Conservation (phyloP, 2,329 filamentous ascomycete species). For the Cladophialophora exuberans region DNA sequence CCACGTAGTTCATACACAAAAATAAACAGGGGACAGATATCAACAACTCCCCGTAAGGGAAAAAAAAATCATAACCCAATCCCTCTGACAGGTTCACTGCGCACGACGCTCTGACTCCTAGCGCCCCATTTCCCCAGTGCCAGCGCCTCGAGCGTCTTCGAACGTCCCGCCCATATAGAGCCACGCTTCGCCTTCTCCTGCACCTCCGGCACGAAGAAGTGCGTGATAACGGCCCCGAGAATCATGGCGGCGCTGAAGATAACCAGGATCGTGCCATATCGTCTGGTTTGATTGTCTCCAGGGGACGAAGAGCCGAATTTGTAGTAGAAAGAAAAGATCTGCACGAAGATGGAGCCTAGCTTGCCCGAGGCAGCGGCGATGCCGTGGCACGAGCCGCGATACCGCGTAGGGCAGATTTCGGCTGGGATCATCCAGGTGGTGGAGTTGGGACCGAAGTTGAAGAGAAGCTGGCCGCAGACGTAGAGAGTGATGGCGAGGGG, state of each 20-base stretch:
- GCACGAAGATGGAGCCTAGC: conserved; percentile 52
- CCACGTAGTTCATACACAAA: too few species aligned
- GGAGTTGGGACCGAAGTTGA: conserved; percentile 52
- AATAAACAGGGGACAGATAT: too few species aligned
- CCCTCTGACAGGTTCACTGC: too few species aligned
- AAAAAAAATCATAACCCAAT: too few species aligned
- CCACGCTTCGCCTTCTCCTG: conserved; percentile 36
- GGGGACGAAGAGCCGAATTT: conserved; percentile 41
- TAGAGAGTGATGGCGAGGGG: conserved; percentile 46
- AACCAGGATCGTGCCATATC: conserved; percentile 45
- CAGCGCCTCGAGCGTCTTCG: conserved; percentile 44
- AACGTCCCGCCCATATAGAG: conserved; percentile 40
- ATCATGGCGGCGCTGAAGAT: conserved; percentile 49
- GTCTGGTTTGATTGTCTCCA: conserved; percentile 39
- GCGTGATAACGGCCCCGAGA: conserved; percentile 44
- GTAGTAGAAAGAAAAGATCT: conserved; percentile 46
- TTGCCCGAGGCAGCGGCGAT: conserved; percentile 59
- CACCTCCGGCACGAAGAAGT: conserved; percentile 46
- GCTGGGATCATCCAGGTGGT: conserved; percentile 56
- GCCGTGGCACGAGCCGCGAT: conserved; percentile 58
- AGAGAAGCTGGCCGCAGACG: conserved; percentile 50
- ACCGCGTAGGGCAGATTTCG: conserved; percentile 60
- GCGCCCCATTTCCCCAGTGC: conserved; percentile 44
- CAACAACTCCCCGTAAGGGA: too few species aligned
- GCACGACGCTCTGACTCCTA: conserved; percentile 39